These are phyloP conservation scores for Saccharomycopsis oosterbeekiorum DNA, from an alignment of 805 yeast species.

Conservation along the genomic window DNA sequence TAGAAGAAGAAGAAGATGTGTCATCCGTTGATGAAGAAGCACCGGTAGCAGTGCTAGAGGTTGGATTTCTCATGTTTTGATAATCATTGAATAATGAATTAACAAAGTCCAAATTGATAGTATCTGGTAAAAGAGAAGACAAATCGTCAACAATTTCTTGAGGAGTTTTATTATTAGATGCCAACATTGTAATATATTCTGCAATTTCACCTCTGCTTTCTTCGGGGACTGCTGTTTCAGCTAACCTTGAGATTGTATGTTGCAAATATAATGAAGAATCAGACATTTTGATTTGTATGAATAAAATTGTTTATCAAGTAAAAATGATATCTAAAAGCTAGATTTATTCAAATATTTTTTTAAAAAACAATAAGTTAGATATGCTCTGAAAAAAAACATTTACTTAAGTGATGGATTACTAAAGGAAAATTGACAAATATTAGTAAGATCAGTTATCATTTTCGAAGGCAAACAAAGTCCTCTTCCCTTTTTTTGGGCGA, in stretches of 20 bases:
- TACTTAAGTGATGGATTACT: too few species aligned
- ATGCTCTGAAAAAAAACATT: too few species aligned
- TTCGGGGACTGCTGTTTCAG: conserved; percentile 8
- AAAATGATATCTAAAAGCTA: background rate
- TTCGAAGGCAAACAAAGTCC: background rate
- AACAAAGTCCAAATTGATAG: conserved; percentile 48
- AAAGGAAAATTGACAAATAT: background rate
- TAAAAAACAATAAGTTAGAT: too few species aligned
- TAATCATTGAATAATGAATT: conserved; percentile 50
- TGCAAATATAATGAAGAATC: conserved; percentile 3
- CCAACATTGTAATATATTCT: conserved; percentile 62
- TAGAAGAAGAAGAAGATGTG: background rate
- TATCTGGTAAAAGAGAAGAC: conserved; percentile 49
- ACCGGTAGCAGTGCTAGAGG: background rate
- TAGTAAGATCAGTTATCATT: background rate
- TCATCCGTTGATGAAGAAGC: background rate
- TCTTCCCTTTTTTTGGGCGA: background rate
- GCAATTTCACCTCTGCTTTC: conserved; percentile 42
- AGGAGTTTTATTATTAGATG: conserved; percentile 56
- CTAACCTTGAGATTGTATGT: conserved; percentile 3
- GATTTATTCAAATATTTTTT: too few species aligned
- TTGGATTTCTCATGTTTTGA: conserved; percentile 28
- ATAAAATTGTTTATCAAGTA: background rate
- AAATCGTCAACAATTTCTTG: conserved; percentile 54
- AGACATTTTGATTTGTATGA: background rate